Percentiles rank a stretch among this genome's conserved stretches.
phyloP scores from a whole-genome alignment of 1,284 basidiomycete species.

The Rhodotorula sp. region DNA sequence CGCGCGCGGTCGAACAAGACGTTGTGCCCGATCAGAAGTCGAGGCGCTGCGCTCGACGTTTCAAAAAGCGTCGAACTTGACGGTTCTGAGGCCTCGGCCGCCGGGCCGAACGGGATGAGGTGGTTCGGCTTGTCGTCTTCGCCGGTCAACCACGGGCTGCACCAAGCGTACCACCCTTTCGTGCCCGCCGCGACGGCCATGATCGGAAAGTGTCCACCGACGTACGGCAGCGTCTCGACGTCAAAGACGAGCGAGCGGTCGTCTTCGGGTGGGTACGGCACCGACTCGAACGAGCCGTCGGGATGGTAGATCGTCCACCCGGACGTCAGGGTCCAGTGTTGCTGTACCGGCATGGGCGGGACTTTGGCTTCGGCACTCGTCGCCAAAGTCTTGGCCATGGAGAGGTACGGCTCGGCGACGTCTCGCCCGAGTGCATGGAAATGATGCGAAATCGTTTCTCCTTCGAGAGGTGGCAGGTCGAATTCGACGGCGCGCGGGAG shows the following conservation, averaged over 20 bases:
- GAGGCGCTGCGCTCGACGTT: conserved; percentile 49
- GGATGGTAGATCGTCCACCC: conserved; percentile 90
- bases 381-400: conserved; percentile 68
- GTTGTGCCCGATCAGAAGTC: conserved; percentile 88
- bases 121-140: conserved; percentile 66
- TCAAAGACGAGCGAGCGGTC: conserved; percentile 86
- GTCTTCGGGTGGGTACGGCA: conserved; percentile 50
- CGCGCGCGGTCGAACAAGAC: conserved; percentile 90
- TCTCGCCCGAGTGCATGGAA: conserved; percentile 76
- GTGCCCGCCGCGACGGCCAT: conserved; percentile 85
- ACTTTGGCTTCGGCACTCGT: conserved; percentile 51
- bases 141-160: conserved; percentile 86
- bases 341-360: conserved; percentile 61
- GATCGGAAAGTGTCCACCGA: conserved; percentile 74
- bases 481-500: conserved; percentile 66
- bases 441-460: conserved; percentile 79
- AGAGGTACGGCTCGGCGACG: conserved; percentile 77
- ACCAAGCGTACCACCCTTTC: conserved; percentile 92
- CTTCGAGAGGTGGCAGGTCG: conserved; percentile 80
- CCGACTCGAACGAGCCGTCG: conserved; percentile 52
- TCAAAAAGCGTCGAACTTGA: conserved; percentile 27
- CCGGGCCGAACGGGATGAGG: conserved; percentile 68
- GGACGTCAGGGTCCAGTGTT: conserved; percentile 69
- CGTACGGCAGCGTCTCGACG: conserved; percentile 83
- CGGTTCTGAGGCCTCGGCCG: conserved; percentile 38